phyloP scores from a whole-genome alignment of 2,329 filamentous ascomycete species.

The Penicillium sp. region DNA sequence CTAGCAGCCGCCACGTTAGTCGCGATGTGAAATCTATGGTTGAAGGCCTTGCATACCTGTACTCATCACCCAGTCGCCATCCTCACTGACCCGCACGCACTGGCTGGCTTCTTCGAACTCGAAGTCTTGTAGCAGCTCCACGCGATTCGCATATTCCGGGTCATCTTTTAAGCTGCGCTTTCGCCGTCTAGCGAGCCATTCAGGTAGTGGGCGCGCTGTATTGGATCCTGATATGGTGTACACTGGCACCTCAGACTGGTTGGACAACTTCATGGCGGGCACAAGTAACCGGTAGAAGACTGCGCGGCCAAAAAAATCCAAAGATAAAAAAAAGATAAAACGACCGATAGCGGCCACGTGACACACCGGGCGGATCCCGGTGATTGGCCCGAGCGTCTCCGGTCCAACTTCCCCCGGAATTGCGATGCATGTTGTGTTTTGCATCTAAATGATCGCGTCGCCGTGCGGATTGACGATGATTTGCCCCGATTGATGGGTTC shows the following conservation, averaged over 20 bases:
- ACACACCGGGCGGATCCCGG: conserved; percentile 16
- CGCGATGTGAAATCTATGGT: conserved; percentile 5
- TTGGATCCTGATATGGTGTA: conserved; percentile 94
- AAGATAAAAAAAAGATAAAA: conserved; percentile 29
- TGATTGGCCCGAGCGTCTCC: conserved; percentile 35
- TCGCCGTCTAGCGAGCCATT: conserved; percentile 87
- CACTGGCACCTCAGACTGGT: conserved; percentile 78
- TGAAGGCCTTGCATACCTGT: conserved; percentile 59
- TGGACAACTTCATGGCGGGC: conserved; percentile 48
- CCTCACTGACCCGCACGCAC: conserved; percentile 85
- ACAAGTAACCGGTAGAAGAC: neutral
- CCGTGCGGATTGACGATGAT: conserved; percentile 12
- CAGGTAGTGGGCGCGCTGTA: conserved; percentile 80
- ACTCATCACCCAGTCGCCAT: conserved; percentile 97
- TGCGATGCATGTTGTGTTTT: conserved; percentile 17
- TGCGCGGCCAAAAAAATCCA: conserved; percentile 19
- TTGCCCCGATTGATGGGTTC: conserved; percentile 17
- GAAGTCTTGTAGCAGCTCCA: conserved; percentile 95
- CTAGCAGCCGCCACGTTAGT: conserved; percentile 33
- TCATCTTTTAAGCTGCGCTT: conserved; percentile 92
- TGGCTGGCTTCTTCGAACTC: conserved; percentile 94
- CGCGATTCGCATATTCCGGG: conserved; percentile 84
- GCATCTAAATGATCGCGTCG: conserved; percentile 8
- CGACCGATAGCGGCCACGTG: conserved; percentile 36
- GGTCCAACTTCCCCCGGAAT: conserved; percentile 34